These are phyloP conservation scores for Tetrapyrgos nigripes DNA, from an alignment of 1,284 basidiomycete species.

Conservation along the genomic window DNA sequence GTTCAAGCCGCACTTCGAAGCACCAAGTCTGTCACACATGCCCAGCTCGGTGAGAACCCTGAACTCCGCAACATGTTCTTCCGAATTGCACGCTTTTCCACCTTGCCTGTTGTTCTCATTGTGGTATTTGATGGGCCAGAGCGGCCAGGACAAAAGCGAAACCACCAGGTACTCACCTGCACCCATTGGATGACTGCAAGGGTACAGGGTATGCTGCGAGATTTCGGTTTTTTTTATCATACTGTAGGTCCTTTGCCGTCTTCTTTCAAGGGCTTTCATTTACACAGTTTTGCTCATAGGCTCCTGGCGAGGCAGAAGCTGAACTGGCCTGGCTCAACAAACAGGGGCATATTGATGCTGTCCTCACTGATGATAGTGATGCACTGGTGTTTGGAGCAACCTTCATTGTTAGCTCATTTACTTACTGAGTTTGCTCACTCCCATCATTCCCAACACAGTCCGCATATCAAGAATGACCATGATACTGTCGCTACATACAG, in stretches of 20 bases:
- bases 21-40: slow-evolving; percentile 10
- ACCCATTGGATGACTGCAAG: slow-evolving; percentile 22
- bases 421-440: neutral
- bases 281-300: slow-evolving; percentile 11
- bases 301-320: slow-evolving; percentile 30
- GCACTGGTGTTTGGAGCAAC: slow-evolving; percentile 23
- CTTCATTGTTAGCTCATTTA: slow-evolving; percentile 11
- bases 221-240: slow-evolving; percentile 30
- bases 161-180: slow-evolving; percentile 16
- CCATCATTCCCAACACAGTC: neutral
- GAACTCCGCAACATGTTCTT: slow-evolving; percentile 28
- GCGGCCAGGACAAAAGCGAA: slow-evolving; percentile 26
- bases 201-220: slow-evolving; percentile 24
- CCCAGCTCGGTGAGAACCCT: slow-evolving; percentile 25
- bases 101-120: slow-evolving; percentile 21
- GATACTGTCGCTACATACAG: neutral
- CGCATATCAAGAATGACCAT: neutral
- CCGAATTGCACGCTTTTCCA: slow-evolving; percentile 21
- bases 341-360: slow-evolving; percentile 16
- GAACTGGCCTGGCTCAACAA: slow-evolving; percentile 21
- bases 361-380: slow-evolving; percentile 26
- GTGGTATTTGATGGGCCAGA: slow-evolving; percentile 35
- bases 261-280: neutral
- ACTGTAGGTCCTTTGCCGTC: slow-evolving; percentile 15
- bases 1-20: slow-evolving; percentile 19